Evolutionary conservation across 2,329 filamentous ascomycete species (phyloP).

Genomic region (Fusarium fujikuroi): DNA sequence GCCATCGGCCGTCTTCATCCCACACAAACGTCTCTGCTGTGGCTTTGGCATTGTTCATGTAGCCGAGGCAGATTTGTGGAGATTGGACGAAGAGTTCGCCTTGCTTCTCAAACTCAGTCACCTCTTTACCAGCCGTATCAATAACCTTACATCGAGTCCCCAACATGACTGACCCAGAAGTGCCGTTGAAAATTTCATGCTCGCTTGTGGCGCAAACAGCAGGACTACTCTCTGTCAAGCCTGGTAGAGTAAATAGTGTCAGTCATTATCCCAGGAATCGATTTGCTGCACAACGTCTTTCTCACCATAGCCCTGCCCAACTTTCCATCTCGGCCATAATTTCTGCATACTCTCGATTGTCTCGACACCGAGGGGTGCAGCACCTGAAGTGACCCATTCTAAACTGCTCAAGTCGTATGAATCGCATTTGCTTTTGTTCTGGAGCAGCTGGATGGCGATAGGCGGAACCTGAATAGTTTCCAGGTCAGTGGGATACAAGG

Average conservation of each 20-base stretch:
- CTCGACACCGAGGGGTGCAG: not conserved
- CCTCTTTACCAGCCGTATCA: not conserved
- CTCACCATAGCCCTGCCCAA: not conserved
- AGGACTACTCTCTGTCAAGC: not conserved
- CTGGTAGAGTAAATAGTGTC: rapidly evolving
- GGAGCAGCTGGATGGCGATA: not conserved
- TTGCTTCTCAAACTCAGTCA: not conserved
- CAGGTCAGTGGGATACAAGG: rapidly evolving
- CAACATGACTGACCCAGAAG: not conserved
- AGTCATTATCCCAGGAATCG: not conserved
- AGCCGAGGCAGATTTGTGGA: not conserved
- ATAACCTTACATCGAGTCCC: not conserved
- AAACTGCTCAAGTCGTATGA: not conserved
- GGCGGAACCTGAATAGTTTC: not conserved
- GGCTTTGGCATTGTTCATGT: not conserved
- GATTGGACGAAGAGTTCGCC: not conserved
- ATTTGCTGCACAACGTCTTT: not conserved
- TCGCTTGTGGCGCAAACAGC: not conserved
- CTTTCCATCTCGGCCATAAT: not conserved
- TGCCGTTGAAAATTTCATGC: not conserved
- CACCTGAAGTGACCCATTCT: not conserved
- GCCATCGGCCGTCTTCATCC: not conserved
- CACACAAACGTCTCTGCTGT: not conserved
- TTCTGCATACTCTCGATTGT: not conserved
- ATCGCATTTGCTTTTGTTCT: not conserved